Evolutionary conservation across 352 stramenopile species (phyloP).

Genomic region (Globisporangium sylvaticum): DNA sequence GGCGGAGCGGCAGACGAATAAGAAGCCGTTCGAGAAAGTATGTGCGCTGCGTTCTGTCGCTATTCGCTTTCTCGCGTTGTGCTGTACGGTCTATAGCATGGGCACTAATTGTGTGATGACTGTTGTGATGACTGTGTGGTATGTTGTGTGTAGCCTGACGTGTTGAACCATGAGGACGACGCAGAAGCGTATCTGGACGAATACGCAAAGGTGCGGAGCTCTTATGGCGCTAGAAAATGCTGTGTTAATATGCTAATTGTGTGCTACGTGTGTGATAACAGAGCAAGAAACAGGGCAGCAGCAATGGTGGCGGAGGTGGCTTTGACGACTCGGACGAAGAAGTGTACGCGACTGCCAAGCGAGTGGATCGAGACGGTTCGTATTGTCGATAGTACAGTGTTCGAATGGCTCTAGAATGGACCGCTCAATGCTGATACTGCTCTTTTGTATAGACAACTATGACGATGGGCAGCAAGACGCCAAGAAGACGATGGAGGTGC

Average conservation of each 20-base stretch:
- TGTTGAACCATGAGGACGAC: conserved; percentile 23
- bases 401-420: neutral
- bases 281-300: conserved; percentile 33
- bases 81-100: too few relatives aligned
- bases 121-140: neutral
- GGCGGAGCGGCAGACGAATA: conserved; percentile 25
- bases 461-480: conserved; percentile 26
- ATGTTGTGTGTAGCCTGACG: conserved; percentile 8
- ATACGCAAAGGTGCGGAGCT: conserved; percentile 8
- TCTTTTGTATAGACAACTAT: conserved; percentile 7
- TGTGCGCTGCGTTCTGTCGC: neutral
- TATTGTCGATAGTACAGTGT: neutral
- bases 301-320: neutral
- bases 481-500: conserved; percentile 71
- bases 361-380: conserved; percentile 29
- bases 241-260: neutral
- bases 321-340: conserved; percentile 66
- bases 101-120: neutral
- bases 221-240: neutral
- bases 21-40: conserved; percentile 36
- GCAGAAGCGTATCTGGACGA: conserved; percentile 25
- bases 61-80: neutral
- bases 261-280: conserved; percentile 7
- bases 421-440: neutral
- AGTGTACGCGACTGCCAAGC: conserved; percentile 64